Evolutionary conservation across 495 filamentous ascomycete species (phyloP).

Genomic region (Clohesyomyces aquaticus): DNA sequence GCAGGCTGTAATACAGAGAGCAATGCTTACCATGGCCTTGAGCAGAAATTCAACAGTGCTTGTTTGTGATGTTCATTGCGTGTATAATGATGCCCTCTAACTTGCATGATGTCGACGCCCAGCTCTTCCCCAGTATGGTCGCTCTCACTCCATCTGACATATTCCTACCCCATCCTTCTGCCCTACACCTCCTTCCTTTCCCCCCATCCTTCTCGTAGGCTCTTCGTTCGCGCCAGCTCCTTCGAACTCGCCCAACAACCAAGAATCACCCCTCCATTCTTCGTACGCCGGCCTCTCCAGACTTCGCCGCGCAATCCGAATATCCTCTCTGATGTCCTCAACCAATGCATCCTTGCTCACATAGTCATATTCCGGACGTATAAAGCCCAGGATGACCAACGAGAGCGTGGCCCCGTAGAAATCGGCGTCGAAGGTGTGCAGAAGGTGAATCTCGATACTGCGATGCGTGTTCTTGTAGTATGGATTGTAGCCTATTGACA

Average conservation of each 20-base stretch:
- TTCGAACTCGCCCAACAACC: constrained; percentile 34
- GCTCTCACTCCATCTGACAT: constrained; percentile 22
- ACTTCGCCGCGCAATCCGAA: constrained; percentile 77
- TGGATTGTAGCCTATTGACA: constrained; percentile 64
- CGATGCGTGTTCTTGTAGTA: constrained; percentile 30
- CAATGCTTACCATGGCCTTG: no score
- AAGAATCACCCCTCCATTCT: constrained; percentile 57
- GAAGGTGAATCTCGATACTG: constrained; percentile 79
- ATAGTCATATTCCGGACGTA: constrained; percentile 89
- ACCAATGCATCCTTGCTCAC: constrained; percentile 78
- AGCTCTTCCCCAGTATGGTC: no score
- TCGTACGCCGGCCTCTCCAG: constrained; percentile 70
- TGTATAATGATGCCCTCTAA: no score
- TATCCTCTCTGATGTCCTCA: constrained; percentile 85
- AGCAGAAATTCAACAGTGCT: no score
- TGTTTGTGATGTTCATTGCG: no score
- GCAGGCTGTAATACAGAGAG: no score
- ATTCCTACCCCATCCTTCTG: constrained; percentile 34
- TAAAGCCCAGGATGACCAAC: constrained; percentile 79
- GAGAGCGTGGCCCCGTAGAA: constrained; percentile 85
- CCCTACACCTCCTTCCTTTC: constrained; percentile 11
- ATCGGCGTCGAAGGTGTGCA: constrained; percentile 71
- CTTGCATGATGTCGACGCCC: no score
- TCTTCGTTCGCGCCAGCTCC: neutral
- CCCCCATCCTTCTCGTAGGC: neutral